Evolutionary conservation across 345 rosid genomes (phyloP), one percentile per base, ranked within the genome.

Genomic region (Gossypium mustelinum): DNA sequence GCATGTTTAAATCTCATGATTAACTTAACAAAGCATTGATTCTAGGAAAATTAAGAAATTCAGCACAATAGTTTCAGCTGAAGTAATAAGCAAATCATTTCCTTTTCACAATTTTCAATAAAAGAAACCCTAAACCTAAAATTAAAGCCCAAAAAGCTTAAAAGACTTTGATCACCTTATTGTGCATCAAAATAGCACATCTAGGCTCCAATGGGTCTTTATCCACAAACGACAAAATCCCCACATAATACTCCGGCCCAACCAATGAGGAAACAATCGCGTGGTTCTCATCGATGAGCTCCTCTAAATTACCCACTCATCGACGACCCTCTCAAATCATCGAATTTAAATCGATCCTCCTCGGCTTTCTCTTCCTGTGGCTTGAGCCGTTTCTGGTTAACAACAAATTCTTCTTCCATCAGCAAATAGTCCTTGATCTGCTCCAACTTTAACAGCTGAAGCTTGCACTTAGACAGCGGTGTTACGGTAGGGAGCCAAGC

Each of bases 331-430:
- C 99, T 87, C 75, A 96, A 86, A 78, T 93, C 97, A 74, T 96
- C 97, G 34, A 96, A 98, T 77, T 89, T 90, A 41, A 97, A 93
- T 72, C 97, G 86, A 68, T 92, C 98, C 79, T 92, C 98, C 85
- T 96, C 97, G 2, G 94, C 97, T 82, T 90, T 93, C 88, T 96
- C 98, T 72, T 96, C 98, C 84, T 92, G 97, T 44, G 97, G 99
- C 81, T 93, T 96, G 75, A 93, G 75, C 29, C 98, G 78, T 83
- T 92, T 97, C 81, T 93, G 97, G 69, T 89, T 91, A 73, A 94
- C 83, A 6, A 96, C 99, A 55, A 93, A 93, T 88, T 91, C 98
- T 61, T 96, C 99, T 84, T 93, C 98, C 98, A 96, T 93, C 72
- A 93, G 63, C 71, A 96, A 78, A 74, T 92, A 93, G 70, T 92